A percentile compares a stretch with the other conserved stretches of the same genome.
Conservation (phyloP, 176 grass and related monocot genomes). For the Lolium multiflorum region DNA sequence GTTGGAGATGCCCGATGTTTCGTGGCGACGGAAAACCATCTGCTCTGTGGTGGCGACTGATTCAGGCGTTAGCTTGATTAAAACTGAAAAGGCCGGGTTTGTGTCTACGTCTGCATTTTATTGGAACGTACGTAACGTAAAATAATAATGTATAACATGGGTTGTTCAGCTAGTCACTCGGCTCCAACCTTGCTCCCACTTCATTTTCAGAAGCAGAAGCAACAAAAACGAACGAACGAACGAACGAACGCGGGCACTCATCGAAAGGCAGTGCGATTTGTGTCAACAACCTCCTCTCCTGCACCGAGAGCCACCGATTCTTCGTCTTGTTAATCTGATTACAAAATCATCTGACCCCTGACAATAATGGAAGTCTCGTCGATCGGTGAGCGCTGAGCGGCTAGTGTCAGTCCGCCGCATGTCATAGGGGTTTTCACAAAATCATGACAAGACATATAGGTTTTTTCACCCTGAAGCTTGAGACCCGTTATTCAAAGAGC, state of each 20-base stretch:
- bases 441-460: too few species aligned
- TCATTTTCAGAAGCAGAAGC: background rate
- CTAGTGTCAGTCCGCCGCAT: too few species aligned
- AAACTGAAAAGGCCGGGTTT: background rate
- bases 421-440: too few species aligned
- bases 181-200: background rate
- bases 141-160: background rate
- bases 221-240: background rate
- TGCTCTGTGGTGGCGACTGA: conserved; percentile 12
- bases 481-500: too few species aligned
- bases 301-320: too few species aligned
- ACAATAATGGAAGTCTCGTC: too few species aligned
- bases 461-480: too few species aligned
- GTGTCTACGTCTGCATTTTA: background rate
- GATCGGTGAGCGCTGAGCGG: too few species aligned
- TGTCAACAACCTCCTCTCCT: too few species aligned
- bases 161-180: background rate
- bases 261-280: background rate
- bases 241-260: too few species aligned
- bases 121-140: conserved; percentile 9
- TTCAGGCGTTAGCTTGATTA: conserved; percentile 10
- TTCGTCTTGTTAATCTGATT: too few species aligned
- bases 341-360: too few species aligned
- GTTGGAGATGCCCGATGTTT: background rate
- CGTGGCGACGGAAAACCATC: background rate